Evolutionary conservation across 257 asterid genomes (phyloP), one percentile per base, ranked within the genome.

Genomic region (Anisodus tanguticus): DNA sequence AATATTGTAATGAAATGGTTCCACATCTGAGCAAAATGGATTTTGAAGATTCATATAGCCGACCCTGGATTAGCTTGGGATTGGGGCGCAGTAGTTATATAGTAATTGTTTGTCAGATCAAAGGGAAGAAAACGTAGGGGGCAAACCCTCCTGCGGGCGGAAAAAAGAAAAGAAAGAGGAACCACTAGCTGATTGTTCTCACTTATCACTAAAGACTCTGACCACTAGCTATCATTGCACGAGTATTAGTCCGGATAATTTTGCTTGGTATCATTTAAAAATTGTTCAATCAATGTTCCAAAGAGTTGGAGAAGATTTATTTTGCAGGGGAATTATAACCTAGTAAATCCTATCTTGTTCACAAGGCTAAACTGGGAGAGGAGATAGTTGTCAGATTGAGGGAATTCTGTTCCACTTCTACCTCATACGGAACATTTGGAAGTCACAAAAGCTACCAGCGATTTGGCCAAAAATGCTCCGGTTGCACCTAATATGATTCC

Each of bases 1-100:
- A 69, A 69, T 69, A 39, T 69, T 41, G 78, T 41, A 69, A 69
- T 69, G 54, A 69, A 41, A 69, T 69, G 78, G 54, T 31, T 39
- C 54, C 54, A 69, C 43, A 41, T 16, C 54, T 16, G 26, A 16
- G 13, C 8, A 41, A 69, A 69, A 41, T 69, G 78, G 15, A 69
- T 15, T 69, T 39, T 69, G 78, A 69, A 37, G 31, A 62, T 41
- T 69, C 15, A 41, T 69, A 41, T 69, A 8, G 54, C 54, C 2
- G 15, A 41, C 31, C 31, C 9, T 2, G 78, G 54, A 16, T 39
- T 41, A 69, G 35, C 54, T 69, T 68, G 51, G 76, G 76, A 35
- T 68, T 37, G 76, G 39, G 19, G 19, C 2, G 5, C 8, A 35
- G n/a, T n/a, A 67, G 74, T 67, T 67, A 66, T 67, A 67, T 41